These are phyloP conservation scores for Austroboletus festivus DNA, from an alignment of 768 basidiomycete genomes.

Conservation along the genomic window DNA sequence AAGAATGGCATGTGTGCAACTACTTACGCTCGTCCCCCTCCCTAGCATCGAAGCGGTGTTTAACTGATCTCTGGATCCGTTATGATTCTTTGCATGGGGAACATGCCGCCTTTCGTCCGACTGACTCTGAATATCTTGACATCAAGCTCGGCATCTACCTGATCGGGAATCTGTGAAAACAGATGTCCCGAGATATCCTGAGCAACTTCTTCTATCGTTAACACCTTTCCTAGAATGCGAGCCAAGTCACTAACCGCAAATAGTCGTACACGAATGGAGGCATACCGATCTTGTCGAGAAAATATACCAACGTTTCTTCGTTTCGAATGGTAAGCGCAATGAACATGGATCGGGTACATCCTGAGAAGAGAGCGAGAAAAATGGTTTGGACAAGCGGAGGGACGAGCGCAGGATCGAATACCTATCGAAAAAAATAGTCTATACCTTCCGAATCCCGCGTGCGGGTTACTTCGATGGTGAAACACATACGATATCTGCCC, in stretches of 20 bases:
- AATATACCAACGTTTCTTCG: slow-evolving; percentile 45
- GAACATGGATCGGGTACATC: slow-evolving; percentile 18
- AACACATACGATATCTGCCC: slow-evolving; percentile 60
- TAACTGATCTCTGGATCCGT: slow-evolving; percentile 17
- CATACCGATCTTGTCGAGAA: slow-evolving; percentile 38
- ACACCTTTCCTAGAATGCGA: slow-evolving; percentile 18
- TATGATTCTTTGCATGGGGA: slow-evolving; percentile 1
- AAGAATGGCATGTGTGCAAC: slow-evolving; percentile 1
- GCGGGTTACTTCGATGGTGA: neutral
- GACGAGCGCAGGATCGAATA: slow-evolving; percentile 64
- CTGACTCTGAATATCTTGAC: slow-evolving; percentile 48
- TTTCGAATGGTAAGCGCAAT: slow-evolving; percentile 54
- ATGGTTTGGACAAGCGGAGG: slow-evolving; percentile 54
- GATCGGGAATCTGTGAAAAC: slow-evolving; percentile 28
- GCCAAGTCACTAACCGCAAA: slow-evolving; percentile 1
- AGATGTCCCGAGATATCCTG: slow-evolving; percentile 12
- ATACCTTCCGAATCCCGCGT: neutral
- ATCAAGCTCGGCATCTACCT: slow-evolving; percentile 32
- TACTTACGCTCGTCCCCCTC: neutral
- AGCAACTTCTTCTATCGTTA: slow-evolving; percentile 29
- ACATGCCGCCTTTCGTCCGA: slow-evolving; percentile 5
- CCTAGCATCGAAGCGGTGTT: slow-evolving; percentile 4
- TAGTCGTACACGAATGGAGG: neutral
- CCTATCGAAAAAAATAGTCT: slow-evolving; percentile 38
- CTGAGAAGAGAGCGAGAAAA: slow-evolving; percentile 25